Evolutionary conservation across 768 basidiomycete genomes (phyloP).

Genomic region (Lanmaoa rubissima): DNA sequence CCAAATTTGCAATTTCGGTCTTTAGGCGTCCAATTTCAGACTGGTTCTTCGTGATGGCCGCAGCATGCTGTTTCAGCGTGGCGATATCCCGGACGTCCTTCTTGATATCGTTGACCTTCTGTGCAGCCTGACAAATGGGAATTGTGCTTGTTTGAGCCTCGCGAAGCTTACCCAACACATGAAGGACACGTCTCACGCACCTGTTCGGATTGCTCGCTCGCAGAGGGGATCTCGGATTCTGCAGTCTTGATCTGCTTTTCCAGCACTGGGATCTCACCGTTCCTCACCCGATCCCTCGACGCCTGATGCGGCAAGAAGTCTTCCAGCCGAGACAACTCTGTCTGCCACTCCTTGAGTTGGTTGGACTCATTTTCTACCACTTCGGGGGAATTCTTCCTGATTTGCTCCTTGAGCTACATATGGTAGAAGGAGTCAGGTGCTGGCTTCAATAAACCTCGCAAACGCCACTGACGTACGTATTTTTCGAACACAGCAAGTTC

Average conservation of each 20-base stretch:
- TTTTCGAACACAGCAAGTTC: slow-evolving; percentile 65
- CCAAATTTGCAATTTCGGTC: slow-evolving; percentile 60
- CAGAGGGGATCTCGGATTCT: slow-evolving; percentile 52
- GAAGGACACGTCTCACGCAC: slow-evolving; percentile 37
- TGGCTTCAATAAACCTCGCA: neutral
- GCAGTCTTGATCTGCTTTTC: slow-evolving; percentile 59
- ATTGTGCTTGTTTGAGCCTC: neutral
- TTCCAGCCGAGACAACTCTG: slow-evolving; percentile 55
- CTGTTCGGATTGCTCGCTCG: slow-evolving; percentile 57
- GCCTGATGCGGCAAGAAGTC: slow-evolving; percentile 56
- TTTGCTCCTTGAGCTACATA: slow-evolving; percentile 59
- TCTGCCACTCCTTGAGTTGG: slow-evolving; percentile 55
- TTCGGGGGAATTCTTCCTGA: slow-evolving; percentile 55
- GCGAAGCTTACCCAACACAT: neutral
- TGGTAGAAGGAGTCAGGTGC: neutral
- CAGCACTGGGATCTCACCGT: slow-evolving; percentile 62
- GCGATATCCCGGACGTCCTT: slow-evolving; percentile 60
- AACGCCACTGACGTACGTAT: slow-evolving; percentile 46
- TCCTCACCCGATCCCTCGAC: slow-evolving; percentile 51
- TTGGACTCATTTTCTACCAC: slow-evolving; percentile 36
- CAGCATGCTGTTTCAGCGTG: slow-evolving; percentile 59
- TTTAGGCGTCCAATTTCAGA: slow-evolving; percentile 58
- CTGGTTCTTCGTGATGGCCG: slow-evolving; percentile 55
- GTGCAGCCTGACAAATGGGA: slow-evolving; percentile 42
- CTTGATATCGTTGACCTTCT: slow-evolving; percentile 52